A percentile compares a stretch with the other conserved stretches of the same genome.
Conservation (phyloP, 1,139 yeast genomes). For the Pichia sp. region DNA sequence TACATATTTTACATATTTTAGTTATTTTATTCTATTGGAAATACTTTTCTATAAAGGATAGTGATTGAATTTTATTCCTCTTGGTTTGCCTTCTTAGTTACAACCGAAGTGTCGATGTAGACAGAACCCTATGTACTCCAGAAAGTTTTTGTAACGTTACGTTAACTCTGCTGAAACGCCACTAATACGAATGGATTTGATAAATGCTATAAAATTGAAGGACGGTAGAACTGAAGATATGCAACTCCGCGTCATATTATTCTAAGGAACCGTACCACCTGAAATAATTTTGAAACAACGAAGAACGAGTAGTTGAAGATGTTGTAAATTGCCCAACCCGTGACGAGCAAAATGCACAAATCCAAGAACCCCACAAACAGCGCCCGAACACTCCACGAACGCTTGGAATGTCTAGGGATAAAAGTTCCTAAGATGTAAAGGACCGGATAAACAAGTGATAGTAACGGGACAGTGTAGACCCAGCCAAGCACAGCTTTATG, state of each 20-base stretch:
- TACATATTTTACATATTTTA: not conserved
- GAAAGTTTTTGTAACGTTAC: not conserved
- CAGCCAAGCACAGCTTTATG: constrained; percentile 7
- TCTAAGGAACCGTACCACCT: not conserved
- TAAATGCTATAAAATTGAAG: not conserved
- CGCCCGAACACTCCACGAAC: constrained; percentile 9
- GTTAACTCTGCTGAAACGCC: not conserved
- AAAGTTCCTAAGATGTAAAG: constrained; percentile 5
- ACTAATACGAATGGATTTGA: not conserved
- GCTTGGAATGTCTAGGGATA: constrained; percentile 7
- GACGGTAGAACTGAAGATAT: too few species aligned
- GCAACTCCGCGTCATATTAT: not conserved
- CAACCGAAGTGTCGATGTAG: not conserved
- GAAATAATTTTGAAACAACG: not conserved
- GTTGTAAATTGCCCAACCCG: constrained; percentile 2
- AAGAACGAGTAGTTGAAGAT: not conserved
- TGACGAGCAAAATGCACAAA: not conserved
- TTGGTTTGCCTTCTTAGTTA: too few species aligned
- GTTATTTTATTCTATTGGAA: not conserved
- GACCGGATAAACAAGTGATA: constrained; percentile 4
- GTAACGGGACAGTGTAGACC: constrained; percentile 9
- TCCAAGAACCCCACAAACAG: constrained; percentile 7
- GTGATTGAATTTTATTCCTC: not conserved
- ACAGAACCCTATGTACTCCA: too few species aligned
- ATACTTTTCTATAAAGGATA: not conserved